phyloP scores from a whole-genome alignment of 768 basidiomycete genomes.

The Phanerodontia chrysosporium region DNA sequence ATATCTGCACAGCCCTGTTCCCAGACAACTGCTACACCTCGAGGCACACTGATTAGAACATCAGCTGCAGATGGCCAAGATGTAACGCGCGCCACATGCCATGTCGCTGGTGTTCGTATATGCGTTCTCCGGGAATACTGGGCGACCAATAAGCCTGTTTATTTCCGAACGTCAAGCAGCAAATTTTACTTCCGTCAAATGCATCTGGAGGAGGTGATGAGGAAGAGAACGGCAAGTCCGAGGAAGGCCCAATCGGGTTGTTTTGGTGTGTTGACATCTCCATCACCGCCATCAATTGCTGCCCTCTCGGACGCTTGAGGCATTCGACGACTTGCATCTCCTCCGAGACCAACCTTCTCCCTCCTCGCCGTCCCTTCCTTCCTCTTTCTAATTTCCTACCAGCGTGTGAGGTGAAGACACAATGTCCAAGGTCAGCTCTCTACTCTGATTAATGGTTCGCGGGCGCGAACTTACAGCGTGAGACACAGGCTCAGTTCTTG shows the following conservation, averaged over 20 bases:
- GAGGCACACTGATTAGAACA: too few species aligned
- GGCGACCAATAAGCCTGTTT: too few species aligned
- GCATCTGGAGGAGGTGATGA: background rate
- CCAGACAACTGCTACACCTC: too few species aligned
- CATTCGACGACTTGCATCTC: constrained; percentile 11
- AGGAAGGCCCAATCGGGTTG: constrained; percentile 2
- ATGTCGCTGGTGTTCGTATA: too few species aligned
- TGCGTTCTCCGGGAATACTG: too few species aligned
- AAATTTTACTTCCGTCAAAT: background rate
- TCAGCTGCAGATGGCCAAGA: too few species aligned
- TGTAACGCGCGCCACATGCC: too few species aligned
- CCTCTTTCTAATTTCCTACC: constrained; percentile 3
- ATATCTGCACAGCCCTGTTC: too few species aligned
- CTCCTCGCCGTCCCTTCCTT: constrained; percentile 14
- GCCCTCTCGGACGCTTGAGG: constrained; percentile 7
- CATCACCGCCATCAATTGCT: constrained; percentile 12
- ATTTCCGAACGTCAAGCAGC: too few species aligned
- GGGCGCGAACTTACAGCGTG: background rate
- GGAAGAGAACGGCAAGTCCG: background rate
- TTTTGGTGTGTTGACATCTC: constrained; percentile 8
- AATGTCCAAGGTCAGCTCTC: constrained; percentile 31
- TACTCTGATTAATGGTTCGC: background rate
- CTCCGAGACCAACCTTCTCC: constrained; percentile 13
- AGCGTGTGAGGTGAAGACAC: constrained; percentile 6
- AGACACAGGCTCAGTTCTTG: constrained; percentile 76